Percentiles rank a stretch among this genome's conserved stretches.
Conservation (phyloP, 208 protist genomes). For the Leishmania guyanensis region DNA sequence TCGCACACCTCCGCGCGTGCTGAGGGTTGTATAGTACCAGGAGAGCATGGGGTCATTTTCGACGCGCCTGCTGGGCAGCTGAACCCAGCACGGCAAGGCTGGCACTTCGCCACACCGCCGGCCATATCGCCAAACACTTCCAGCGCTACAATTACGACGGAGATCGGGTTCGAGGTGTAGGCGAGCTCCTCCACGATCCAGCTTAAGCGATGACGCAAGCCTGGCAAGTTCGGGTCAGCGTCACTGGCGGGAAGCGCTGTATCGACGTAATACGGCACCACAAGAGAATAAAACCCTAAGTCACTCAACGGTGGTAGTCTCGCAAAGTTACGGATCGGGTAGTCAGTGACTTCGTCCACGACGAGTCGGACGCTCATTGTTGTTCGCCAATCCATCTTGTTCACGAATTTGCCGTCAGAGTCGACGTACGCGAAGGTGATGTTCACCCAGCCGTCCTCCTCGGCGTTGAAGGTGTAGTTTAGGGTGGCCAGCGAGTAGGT, state of each 20-base stretch:
- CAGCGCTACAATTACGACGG: constrained; percentile 5
- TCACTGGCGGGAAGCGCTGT: not conserved
- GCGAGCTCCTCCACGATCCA: constrained; percentile 1
- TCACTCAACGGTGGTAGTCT: fast-evolving
- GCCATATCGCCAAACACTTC: constrained; percentile 18
- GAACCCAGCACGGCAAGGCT: constrained; percentile 15
- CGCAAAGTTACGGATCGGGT: not conserved
- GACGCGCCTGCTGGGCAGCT: not conserved
- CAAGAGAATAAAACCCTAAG: not conserved
- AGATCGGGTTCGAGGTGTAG: not conserved
- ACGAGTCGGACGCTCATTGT: not conserved
- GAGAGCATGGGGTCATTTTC: not conserved
- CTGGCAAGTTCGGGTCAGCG: not conserved
- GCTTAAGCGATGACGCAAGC: not conserved
- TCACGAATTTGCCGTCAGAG: not conserved
- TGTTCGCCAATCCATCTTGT: not conserved
- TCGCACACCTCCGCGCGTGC: not conserved
- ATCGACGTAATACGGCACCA: not conserved
- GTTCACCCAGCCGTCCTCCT: constrained; percentile 5
- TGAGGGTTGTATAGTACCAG: not conserved
- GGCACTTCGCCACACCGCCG: constrained; percentile 9
- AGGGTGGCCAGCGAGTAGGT: not conserved
- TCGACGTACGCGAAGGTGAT: not conserved
- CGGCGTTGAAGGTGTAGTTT: not conserved
- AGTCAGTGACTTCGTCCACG: not conserved